Conservation (phyloP, 2,329 filamentous ascomycete species). For the Westerdykella ornata region DNA sequence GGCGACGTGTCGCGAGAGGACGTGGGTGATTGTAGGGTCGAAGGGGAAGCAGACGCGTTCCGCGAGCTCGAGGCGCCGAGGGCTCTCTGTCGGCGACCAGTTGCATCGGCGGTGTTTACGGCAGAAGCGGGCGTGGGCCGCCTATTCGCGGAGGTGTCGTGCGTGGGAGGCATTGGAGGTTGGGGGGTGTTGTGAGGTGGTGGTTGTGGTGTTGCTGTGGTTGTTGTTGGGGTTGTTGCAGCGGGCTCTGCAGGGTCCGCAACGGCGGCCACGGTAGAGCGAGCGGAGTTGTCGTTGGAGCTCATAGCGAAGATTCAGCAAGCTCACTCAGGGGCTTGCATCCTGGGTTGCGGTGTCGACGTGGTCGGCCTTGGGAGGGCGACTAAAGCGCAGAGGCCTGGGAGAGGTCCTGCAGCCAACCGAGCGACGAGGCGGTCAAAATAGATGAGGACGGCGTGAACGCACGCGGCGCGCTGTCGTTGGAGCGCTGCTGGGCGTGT, state of each 20-base stretch:
- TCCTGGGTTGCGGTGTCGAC: not conserved
- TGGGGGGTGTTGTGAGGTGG: constrained; percentile 7
- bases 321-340: not conserved
- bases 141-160: constrained; percentile 11
- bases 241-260: constrained; percentile 35
- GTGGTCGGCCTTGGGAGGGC: not conserved
- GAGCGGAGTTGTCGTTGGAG: constrained; percentile 23
- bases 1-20: constrained; percentile 46
- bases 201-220: constrained; percentile 10
- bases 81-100: constrained; percentile 21
- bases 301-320: not conserved
- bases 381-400: not conserved
- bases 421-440: not conserved
- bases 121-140: constrained; percentile 10
- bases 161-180: constrained; percentile 8
- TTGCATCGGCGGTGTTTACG: constrained; percentile 10
- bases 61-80: constrained; percentile 24
- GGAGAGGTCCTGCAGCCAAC: not conserved
- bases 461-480: too few relatives aligned
- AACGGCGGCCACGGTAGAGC: constrained; percentile 34
- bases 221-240: constrained; percentile 10
- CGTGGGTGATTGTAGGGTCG: constrained; percentile 28
- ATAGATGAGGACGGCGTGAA: not conserved
- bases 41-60: constrained; percentile 32
- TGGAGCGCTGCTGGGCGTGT: not conserved